These are phyloP conservation scores for Akanthomyces uredinophilus DNA, from an alignment of 2,329 filamentous ascomycete genomes.

Conservation along the genomic window DNA sequence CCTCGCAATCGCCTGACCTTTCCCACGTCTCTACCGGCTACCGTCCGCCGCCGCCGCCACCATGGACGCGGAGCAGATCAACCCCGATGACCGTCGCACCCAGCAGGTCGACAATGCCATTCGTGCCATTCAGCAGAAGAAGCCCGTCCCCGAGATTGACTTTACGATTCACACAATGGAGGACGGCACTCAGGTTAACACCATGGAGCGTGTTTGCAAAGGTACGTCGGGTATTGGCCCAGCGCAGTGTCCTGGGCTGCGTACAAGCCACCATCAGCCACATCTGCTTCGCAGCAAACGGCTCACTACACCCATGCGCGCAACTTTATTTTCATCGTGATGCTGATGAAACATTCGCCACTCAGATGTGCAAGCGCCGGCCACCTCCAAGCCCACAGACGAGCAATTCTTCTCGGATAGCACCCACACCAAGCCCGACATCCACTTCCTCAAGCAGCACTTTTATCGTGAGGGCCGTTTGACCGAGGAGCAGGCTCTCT, in stretches of 20 bases:
- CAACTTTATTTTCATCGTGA: not conserved
- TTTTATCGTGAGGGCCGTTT: constrained; percentile 96
- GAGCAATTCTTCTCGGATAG: constrained; percentile 91
- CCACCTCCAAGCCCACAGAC: constrained; percentile 85
- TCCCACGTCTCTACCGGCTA: not conserved
- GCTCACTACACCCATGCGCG: not conserved
- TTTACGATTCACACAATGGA: constrained; percentile 99
- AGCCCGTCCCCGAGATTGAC: constrained; percentile 93
- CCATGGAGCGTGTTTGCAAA: constrained; percentile 95
- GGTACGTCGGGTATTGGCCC: constrained; percentile 50
- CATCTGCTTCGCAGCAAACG: not conserved
- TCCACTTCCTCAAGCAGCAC: constrained; percentile 94
- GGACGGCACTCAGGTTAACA: constrained; percentile 92
- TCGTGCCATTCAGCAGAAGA: constrained; percentile 90
- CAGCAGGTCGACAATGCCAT: constrained; percentile 80
- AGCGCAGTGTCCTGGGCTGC: not conserved
- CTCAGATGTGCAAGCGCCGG: constrained; percentile 93
- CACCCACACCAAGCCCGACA: constrained; percentile 81
- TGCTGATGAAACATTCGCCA: not conserved
- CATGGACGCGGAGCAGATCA: constrained; percentile 45
- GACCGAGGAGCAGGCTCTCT: constrained; percentile 95
- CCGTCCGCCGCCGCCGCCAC: constrained; percentile 27
- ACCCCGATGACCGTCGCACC: constrained; percentile 44
- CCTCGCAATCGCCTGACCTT: not conserved
- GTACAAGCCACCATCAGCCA: not conserved